Evolutionary conservation across 2,329 filamentous ascomycete genomes (phyloP).

Genomic region (Ophiostoma sp.): DNA sequence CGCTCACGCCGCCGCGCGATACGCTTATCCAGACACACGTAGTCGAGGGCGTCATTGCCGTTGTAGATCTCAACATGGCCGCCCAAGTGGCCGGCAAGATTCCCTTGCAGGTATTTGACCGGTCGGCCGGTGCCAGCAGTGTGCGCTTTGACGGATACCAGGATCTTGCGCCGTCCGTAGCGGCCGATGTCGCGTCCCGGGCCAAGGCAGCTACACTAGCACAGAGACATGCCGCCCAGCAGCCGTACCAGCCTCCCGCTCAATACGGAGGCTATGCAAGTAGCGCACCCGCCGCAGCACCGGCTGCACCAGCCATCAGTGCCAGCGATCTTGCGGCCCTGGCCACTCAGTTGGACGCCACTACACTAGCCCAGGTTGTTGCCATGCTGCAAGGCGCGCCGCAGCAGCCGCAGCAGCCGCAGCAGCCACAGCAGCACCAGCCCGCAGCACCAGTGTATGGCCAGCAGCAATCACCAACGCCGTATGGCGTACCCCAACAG

Average conservation of each 20-base stretch:
- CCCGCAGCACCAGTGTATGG: neutral
- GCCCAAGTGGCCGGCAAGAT: constrained; percentile 69
- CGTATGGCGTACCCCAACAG: neutral
- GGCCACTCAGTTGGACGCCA: constrained; percentile 32
- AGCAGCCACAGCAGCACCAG: neutral
- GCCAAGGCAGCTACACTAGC: constrained; percentile 48
- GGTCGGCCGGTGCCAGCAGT: constrained; percentile 60
- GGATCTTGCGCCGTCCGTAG: constrained; percentile 70
- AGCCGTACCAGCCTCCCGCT: constrained; percentile 18
- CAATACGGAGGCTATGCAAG: neutral
- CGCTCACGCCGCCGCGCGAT: constrained; percentile 63
- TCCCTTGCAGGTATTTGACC: constrained; percentile 78
- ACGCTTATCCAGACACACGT: constrained; percentile 81
- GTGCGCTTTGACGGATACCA: constrained; percentile 84
- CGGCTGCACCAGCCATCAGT: constrained; percentile 16
- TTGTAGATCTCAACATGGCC: constrained; percentile 67
- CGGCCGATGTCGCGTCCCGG: constrained; percentile 72
- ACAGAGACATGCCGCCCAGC: constrained; percentile 30
- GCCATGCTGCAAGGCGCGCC: constrained; percentile 32
- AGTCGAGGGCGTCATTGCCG: constrained; percentile 79
- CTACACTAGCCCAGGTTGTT: constrained; percentile 34
- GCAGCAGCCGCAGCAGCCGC: constrained; percentile 15
- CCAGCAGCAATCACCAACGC: neutral
- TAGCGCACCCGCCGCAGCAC: constrained; percentile 17
- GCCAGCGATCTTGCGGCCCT: constrained; percentile 25